Base-by-base conservation (phyloP, 176 grass and related monocot species). In the Aegilops speltoides region DNA sequence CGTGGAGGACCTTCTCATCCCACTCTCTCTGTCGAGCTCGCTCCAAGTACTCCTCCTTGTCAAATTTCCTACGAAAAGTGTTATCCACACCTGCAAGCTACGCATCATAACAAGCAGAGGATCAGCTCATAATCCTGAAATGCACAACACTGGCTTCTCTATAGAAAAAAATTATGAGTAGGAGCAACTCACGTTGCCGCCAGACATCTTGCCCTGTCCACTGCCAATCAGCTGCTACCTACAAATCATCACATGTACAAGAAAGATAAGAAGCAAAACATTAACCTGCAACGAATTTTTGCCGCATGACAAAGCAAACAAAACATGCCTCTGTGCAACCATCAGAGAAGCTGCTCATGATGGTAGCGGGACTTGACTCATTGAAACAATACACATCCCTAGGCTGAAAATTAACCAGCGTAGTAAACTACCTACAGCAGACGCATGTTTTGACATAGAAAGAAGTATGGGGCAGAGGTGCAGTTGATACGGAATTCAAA, bases 11-110 rank as follows among this genome's bases (percentile, higher is more conserved):
- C 92, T 92, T 92, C 84, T 96, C 92, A 83, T 91, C 83, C 52
- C 68, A 80, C 78, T 98, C 93, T 68, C 97, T 88, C 87, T 96
- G 90, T 67, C 97, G 86, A 85, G 94, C 97, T 85, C 90, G 80
- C 64, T 94, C 91, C 84, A 98, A 89, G 76, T 91, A 94, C 68
- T 99, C 97, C 78, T 99, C 97, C 87, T 81, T 90, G 62, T 99
- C 89, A 62, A 95, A 96, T 77, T 99, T 99, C 89, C 93, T 95
- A 79, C 97, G 70, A 71, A 85, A 99, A 73, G 97, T 96, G 63
- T 96, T 99, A 56, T 99, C 94, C 28, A 99, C 87, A 2, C 97
- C 97, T 40, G 85, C 87, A 15, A 90, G 86, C 97, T 99, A 83
- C 46, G 73, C 64, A 90, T 54, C 40, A 70, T n/a, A 89, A 71